A percentile compares a stretch with the other conserved stretches of the same genome.
phyloP scores from a whole-genome alignment of 192 early-diverging fungal genomes.

The Coemansia sp. region DNA sequence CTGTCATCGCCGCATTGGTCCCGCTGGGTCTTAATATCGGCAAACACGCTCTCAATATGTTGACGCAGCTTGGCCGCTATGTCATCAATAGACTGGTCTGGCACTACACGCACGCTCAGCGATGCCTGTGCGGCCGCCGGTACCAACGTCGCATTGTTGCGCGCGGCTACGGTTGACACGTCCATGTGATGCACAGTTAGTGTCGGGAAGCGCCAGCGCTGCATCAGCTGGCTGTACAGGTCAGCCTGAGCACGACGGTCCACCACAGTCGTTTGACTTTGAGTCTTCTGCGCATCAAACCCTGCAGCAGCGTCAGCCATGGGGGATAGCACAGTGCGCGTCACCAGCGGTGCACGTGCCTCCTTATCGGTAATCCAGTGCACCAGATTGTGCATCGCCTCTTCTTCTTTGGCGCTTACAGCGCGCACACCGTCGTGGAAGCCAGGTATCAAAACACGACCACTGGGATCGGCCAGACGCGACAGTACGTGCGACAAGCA shows the following conservation, averaged over 20 bases:
- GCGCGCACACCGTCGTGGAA: conserved; percentile 68
- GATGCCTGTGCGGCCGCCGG: conserved; percentile 65
- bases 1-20: background rate
- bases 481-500: conserved; percentile 66
- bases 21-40: conserved; percentile 12
- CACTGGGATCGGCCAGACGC: conserved; percentile 57
- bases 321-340: conserved; percentile 13
- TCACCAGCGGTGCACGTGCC: conserved; percentile 38
- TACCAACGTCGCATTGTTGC: conserved; percentile 66
- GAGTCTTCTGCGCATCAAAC: background rate
- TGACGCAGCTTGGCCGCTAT: conserved; percentile 60
- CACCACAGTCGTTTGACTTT: background rate
- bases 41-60: conserved; percentile 58
- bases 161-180: conserved; percentile 62
- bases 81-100: conserved; percentile 67
- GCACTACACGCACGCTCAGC: conserved; percentile 75
- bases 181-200: conserved; percentile 75
- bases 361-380: conserved; percentile 32
- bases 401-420: conserved; percentile 57
- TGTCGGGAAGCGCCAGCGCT: conserved; percentile 72
- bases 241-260: conserved; percentile 10
- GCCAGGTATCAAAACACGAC: conserved; percentile 63
- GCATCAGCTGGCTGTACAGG: conserved; percentile 63
- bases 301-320: conserved; percentile 1
- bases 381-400: conserved; percentile 53